These are phyloP conservation scores for Penicillium sp. DNA, from an alignment of 2,329 filamentous ascomycete species.

Conservation along the genomic window DNA sequence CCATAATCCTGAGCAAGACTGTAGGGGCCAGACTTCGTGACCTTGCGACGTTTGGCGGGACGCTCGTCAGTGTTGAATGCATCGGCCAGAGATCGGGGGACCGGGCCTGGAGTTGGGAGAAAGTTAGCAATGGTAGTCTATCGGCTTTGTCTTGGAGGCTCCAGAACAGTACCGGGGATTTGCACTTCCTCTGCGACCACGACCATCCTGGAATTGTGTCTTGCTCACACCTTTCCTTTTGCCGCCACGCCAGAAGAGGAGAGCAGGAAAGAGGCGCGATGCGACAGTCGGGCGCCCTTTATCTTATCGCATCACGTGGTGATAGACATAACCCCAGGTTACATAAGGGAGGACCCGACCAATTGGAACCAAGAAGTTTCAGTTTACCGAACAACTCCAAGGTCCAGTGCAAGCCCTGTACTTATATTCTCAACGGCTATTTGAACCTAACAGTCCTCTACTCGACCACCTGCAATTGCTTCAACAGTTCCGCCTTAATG, in stretches of 20 bases:
- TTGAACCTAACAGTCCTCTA: too few relatives aligned
- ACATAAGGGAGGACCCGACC: not conserved
- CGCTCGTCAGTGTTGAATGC: conserved; percentile 16
- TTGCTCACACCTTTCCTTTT: not conserved
- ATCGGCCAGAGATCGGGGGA: conserved; percentile 24
- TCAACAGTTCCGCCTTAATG: conserved; percentile 3
- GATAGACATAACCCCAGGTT: conserved; percentile 2
- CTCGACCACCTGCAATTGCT: too few relatives aligned
- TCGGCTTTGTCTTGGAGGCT: not conserved
- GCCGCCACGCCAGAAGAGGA: not conserved
- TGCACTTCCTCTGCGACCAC: conserved; percentile 9
- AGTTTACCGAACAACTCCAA: too few relatives aligned
- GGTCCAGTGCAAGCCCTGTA: too few relatives aligned
- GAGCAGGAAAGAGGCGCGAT: not conserved
- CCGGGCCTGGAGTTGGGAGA: conserved; percentile 17
- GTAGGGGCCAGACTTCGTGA: conserved; percentile 14
- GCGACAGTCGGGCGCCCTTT: not conserved
- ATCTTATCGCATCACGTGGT: conserved; percentile 8
- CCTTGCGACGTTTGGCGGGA: conserved; percentile 36
- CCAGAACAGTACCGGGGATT: conserved; percentile 13
- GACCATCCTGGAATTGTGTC: conserved; percentile 12
- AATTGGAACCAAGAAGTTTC: too few relatives aligned
- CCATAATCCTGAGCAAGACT: conserved; percentile 21
- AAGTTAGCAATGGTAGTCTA: conserved; percentile 4
- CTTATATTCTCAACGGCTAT: too few relatives aligned